Percentiles rank a stretch among this genome's conserved stretches.
Evolutionary conservation across 2,329 filamentous ascomycete species (phyloP).

Genomic region (Xylariaceae sp.): DNA sequence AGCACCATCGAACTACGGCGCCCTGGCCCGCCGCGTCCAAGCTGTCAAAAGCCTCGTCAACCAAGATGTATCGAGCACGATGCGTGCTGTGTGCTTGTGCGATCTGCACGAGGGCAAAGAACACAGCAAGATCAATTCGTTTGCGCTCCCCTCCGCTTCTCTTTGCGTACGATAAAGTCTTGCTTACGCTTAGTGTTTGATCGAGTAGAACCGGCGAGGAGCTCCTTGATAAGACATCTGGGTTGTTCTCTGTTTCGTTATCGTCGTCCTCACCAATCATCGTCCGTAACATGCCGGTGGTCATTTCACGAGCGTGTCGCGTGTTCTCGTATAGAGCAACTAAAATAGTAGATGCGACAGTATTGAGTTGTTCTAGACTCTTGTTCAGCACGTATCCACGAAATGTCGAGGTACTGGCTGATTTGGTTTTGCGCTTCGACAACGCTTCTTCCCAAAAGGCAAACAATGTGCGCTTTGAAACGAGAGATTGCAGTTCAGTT

Average conservation of each 20-base stretch:
- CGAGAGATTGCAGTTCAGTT: conserved; percentile 8
- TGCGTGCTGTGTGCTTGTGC: conserved; percentile 25
- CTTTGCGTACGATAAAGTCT: conserved; percentile 29
- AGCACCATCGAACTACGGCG: conserved; percentile 23
- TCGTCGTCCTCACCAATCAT: conserved; percentile 17
- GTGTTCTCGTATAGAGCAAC: conserved; percentile 28
- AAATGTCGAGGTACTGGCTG: conserved; percentile 19
- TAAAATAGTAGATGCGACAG: conserved; percentile 25
- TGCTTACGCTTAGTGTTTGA: conserved; percentile 19
- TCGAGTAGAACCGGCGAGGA: conserved; percentile 18
- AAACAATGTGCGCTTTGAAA: conserved; percentile 20
- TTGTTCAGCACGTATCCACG: conserved; percentile 25
- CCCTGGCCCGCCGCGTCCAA: conserved; percentile 29
- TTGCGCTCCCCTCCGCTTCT: conserved; percentile 34
- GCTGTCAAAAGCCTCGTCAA: conserved; percentile 34
- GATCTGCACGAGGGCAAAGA: conserved; percentile 31
- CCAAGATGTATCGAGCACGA: conserved; percentile 31
- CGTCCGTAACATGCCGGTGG: conserved; percentile 23
- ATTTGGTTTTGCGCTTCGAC: conserved; percentile 15
- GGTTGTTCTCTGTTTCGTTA: neutral
- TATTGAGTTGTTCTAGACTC: conserved; percentile 29
- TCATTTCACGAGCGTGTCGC: conserved; percentile 22
- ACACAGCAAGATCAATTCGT: conserved; percentile 33
- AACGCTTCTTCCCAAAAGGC: conserved; percentile 27
- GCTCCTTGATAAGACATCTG: neutral